These are phyloP conservation scores for Gnaphalium uliginosum DNA, from an alignment of 129 eudicot genomes.

Conservation along the genomic window DNA sequence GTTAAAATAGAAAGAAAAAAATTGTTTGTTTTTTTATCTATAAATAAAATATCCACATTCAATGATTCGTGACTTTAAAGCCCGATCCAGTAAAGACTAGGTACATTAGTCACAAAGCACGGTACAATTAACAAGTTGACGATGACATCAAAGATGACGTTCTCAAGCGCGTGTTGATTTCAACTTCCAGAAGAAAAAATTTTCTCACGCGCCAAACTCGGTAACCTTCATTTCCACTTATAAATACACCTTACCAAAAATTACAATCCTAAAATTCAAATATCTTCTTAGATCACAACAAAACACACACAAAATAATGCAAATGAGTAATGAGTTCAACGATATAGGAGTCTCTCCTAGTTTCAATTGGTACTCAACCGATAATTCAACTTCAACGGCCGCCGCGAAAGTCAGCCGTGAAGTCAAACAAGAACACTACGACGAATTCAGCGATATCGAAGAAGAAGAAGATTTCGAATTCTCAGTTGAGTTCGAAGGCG, in stretches of 20 bases:
- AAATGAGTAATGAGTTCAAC: neutral
- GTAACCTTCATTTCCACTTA: neutral
- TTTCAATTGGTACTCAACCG: slow-evolving; percentile 48
- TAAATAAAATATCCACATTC: too few relatives aligned
- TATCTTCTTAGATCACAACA: neutral
- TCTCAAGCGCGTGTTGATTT: neutral
- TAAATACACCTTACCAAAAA: neutral
- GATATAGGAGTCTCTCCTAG: slow-evolving; percentile 38
- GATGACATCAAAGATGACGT: neutral
- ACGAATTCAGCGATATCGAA: slow-evolving; percentile 18
- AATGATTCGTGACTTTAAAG: too few relatives aligned
- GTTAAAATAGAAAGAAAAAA: too few relatives aligned
- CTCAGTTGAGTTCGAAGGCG: slow-evolving; percentile 31
- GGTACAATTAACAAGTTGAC: neutral
- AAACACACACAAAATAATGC: too few relatives aligned
- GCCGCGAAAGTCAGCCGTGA: slow-evolving; percentile 45
- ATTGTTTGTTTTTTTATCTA: too few relatives aligned
- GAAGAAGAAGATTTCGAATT: slow-evolving; percentile 61
- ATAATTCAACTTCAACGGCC: slow-evolving; percentile 39
- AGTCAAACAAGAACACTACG: neutral
- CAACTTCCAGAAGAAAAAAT: neutral
- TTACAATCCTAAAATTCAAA: neutral
- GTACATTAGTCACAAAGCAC: neutral
- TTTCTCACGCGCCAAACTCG: neutral
- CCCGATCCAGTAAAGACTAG: neutral